Percentiles rank a stretch among this genome's conserved stretches.
These are phyloP conservation scores for Suillus spraguei DNA, from an alignment of 768 basidiomycete species.

Conservation along the genomic window DNA sequence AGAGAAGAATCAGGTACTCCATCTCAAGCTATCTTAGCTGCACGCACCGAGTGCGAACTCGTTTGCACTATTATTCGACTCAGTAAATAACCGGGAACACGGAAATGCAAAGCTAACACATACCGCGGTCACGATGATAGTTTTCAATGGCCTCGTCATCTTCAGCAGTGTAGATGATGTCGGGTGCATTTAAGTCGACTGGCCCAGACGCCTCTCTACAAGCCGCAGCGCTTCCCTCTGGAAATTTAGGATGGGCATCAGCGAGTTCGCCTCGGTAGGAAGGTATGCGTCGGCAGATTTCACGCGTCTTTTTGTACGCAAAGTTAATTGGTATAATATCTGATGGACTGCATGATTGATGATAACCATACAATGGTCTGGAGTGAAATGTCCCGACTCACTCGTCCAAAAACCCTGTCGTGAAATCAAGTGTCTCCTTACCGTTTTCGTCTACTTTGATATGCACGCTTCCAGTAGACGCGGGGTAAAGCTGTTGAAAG, in stretches of 20 bases:
- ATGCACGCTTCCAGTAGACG: slow-evolving; percentile 21
- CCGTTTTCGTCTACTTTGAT: slow-evolving; percentile 17
- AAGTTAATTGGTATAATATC: slow-evolving; percentile 21
- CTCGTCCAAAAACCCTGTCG: slow-evolving; percentile 16
- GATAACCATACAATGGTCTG: background rate
- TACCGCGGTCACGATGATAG: slow-evolving; percentile 33
- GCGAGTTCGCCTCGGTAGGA: slow-evolving; percentile 41
- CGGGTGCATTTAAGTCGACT: slow-evolving; percentile 34
- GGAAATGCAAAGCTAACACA: slow-evolving; percentile 11
- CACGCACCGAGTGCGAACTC: slow-evolving; percentile 47
- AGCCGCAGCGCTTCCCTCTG: slow-evolving; percentile 17
- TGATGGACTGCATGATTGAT: slow-evolving; percentile 13
- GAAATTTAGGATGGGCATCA: slow-evolving; percentile 40
- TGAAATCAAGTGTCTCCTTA: slow-evolving; percentile 18
- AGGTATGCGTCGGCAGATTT: slow-evolving; percentile 26
- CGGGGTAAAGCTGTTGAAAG: slow-evolving; percentile 16
- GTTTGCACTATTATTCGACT: slow-evolving; percentile 36
- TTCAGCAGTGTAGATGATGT: slow-evolving; percentile 41
- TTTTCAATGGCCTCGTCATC: slow-evolving; percentile 39
- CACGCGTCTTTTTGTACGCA: slow-evolving; percentile 23
- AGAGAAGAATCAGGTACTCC: slow-evolving; percentile 22
- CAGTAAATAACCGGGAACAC: background rate
- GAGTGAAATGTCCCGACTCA: background rate
- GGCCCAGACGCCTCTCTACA: slow-evolving; percentile 28
- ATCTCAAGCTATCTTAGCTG: background rate